These are phyloP conservation scores for Thielaviopsis musarum DNA, from an alignment of 2,329 filamentous ascomycete genomes.

Conservation along the genomic window DNA sequence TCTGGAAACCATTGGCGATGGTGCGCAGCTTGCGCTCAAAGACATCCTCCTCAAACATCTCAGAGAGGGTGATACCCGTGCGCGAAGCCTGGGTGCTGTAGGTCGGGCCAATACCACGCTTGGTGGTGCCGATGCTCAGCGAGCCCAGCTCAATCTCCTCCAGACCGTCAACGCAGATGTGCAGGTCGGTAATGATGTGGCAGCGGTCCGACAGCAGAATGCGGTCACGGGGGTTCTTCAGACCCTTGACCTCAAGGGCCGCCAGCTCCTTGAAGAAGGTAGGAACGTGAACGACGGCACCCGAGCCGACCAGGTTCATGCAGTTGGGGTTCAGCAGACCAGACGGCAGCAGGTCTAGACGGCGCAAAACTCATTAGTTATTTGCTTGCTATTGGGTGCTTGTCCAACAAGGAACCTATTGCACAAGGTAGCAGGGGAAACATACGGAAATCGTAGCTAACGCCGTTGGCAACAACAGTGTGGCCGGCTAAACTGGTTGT, in stretches of 20 bases:
- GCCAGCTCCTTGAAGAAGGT: slow-evolving; percentile 20
- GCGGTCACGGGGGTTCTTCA: slow-evolving; percentile 24
- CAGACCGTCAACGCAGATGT: slow-evolving; percentile 51
- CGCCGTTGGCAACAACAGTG: slow-evolving; percentile 13
- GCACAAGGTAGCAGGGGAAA: slow-evolving; percentile 38
- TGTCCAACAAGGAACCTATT: neutral
- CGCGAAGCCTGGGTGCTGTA: slow-evolving; percentile 25
- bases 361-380: neutral
- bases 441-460: slow-evolving; percentile 14
- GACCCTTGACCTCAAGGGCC: slow-evolving; percentile 24
- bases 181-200: slow-evolving; percentile 48
- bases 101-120: slow-evolving; percentile 17
- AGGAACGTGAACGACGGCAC: slow-evolving; percentile 45
- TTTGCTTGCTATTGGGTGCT: neutral
- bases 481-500: slow-evolving; percentile 12
- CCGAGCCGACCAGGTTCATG: slow-evolving; percentile 59
- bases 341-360: slow-evolving; percentile 21
- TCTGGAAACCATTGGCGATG: slow-evolving; percentile 45
- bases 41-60: slow-evolving; percentile 47
- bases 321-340: slow-evolving; percentile 56
- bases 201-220: slow-evolving; percentile 48
- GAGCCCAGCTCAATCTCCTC: slow-evolving; percentile 38
- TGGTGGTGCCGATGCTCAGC: slow-evolving; percentile 21
- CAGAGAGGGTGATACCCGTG: slow-evolving; percentile 47
- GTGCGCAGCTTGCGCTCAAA: slow-evolving; percentile 51